Conservation (phyloP, 148 eudicot genomes). For the Dysphania ambrosioides region DNA sequence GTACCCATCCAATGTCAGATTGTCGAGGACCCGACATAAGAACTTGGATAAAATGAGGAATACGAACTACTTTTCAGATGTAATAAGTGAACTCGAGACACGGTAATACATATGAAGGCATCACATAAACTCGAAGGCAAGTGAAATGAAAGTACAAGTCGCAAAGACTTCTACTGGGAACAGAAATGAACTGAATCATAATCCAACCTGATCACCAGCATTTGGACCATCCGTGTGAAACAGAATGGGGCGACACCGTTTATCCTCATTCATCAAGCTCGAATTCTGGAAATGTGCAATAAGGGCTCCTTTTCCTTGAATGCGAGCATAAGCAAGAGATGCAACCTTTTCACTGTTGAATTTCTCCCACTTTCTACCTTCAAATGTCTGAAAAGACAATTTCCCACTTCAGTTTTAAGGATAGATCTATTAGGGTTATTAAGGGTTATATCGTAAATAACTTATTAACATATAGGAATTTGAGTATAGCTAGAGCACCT, state of each 20-base stretch:
- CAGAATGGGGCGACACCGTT: conserved; percentile 77
- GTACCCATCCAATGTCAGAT: no score
- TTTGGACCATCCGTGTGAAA: conserved; percentile 72
- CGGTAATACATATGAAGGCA: background rate
- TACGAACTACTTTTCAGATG: background rate
- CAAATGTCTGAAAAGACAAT: conserved; percentile 48
- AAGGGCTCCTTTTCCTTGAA: conserved; percentile 75
- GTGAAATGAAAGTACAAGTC: background rate
- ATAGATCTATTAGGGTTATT: no score
- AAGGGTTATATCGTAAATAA: no score
- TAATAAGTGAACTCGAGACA: background rate
- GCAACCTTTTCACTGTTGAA: conserved; percentile 83
- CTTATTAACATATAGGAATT: no score
- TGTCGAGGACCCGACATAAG: no score
- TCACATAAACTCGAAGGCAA: background rate
- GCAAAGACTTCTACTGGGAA: background rate
- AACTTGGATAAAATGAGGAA: no score
- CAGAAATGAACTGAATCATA: background rate
- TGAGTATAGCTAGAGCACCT: no score
- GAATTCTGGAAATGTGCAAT: conserved; percentile 86
- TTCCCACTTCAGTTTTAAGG: conserved; percentile 4
- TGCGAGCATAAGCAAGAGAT: conserved; percentile 73
- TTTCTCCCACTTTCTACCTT: conserved; percentile 76
- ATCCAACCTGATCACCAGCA: conserved; percentile 65
- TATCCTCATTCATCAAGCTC: conserved; percentile 86